These are phyloP conservation scores for Aureobasidium sp. DNA, from an alignment of 2,329 filamentous ascomycete genomes.

Conservation along the genomic window DNA sequence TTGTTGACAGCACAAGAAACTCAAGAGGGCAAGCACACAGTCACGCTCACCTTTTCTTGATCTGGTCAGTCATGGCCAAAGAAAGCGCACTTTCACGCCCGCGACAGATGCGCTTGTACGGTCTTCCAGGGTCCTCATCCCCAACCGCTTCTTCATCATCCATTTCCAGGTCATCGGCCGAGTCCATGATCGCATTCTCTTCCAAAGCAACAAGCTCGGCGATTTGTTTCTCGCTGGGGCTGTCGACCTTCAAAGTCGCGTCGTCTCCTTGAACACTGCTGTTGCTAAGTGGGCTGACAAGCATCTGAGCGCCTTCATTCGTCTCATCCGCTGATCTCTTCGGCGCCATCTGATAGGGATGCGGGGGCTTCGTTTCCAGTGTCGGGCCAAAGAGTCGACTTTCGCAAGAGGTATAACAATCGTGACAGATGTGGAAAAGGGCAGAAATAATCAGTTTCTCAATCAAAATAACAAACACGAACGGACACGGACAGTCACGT, in stretches of 20 bases:
- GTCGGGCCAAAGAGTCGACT: background rate
- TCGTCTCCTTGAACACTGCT: background rate
- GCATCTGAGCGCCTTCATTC: background rate
- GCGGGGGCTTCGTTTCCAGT: background rate
- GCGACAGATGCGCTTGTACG: conserved; percentile 15
- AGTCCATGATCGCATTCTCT: conserved; percentile 7
- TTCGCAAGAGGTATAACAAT: background rate
- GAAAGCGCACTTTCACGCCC: conserved; percentile 13
- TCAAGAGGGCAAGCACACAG: background rate
- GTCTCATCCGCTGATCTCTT: background rate
- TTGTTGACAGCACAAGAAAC: background rate
- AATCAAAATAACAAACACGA: conserved; percentile 12
- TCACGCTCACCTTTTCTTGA: conserved; percentile 5
- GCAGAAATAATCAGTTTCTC: background rate
- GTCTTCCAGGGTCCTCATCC: background rate
- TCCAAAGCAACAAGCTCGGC: background rate
- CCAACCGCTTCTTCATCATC: background rate
- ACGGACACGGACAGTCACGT: conserved; percentile 11
- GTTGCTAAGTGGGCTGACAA: conserved; percentile 2
- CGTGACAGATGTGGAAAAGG: background rate
- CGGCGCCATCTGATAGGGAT: background rate
- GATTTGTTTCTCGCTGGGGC: conserved; percentile 12
- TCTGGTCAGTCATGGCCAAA: conserved; percentile 8
- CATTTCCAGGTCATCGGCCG: conserved; percentile 5
- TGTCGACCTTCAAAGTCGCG: conserved; percentile 2